Percentiles rank a stretch among this genome's conserved stretches.
phyloP scores from a whole-genome alignment of 1,284 basidiomycete species.

The Trametes polyzona region DNA sequence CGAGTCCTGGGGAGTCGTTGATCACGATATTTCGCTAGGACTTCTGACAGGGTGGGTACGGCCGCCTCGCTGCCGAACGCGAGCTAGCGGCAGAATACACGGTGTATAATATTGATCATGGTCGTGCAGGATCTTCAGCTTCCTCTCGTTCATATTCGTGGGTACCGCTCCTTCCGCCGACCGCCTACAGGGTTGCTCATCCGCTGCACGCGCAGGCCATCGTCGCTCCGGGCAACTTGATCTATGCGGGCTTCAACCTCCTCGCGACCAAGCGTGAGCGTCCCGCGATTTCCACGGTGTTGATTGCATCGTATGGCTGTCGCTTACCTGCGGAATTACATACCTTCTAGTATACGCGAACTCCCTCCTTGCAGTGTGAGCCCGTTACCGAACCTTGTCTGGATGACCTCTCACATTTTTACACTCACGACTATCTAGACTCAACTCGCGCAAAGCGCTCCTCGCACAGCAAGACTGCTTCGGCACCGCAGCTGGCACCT shows the following conservation, averaged over 20 bases:
- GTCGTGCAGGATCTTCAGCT: not conserved
- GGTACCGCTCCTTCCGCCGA: not conserved
- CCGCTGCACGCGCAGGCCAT: not conserved
- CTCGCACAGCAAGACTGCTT: not conserved
- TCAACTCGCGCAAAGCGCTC: conserved; percentile 4
- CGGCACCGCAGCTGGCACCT: not conserved
- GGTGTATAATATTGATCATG: too few species aligned
- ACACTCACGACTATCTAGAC: not conserved
- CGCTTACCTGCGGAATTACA: too few species aligned
- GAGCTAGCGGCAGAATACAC: too few species aligned
- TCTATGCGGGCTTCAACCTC: conserved; percentile 5
- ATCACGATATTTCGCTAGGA: not conserved
- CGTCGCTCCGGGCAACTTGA: not conserved
- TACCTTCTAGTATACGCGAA: conserved; percentile 12
- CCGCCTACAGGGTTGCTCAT: not conserved
- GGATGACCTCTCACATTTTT: too few species aligned
- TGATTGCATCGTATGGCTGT: too few species aligned
- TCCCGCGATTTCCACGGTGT: too few species aligned
- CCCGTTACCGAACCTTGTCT: not conserved
- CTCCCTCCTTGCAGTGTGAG: conserved; percentile 18
- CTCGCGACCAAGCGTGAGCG: not conserved
- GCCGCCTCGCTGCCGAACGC: not conserved
- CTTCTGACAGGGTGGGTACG: not conserved
- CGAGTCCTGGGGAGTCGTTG: not conserved
- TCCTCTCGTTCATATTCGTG: conserved; percentile 1